Evolutionary conservation across 2,329 filamentous ascomycete genomes (phyloP), one percentile per base, ranked within the genome.

Genomic region (Penicillium sp.): DNA sequence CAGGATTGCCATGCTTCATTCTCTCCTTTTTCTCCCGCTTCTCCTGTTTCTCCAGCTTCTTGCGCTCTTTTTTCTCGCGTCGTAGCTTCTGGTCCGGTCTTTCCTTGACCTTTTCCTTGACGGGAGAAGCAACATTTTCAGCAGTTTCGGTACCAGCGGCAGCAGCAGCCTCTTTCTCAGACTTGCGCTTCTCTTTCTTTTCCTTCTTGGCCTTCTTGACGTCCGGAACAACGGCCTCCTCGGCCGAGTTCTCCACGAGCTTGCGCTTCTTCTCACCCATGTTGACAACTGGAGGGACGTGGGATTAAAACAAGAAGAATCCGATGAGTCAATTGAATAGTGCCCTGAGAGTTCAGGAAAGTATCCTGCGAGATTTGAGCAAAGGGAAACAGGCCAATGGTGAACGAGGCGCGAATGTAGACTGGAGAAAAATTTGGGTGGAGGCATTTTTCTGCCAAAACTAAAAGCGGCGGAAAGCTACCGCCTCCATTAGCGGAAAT

Each of bases 221-320:
- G 30, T 59, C 49, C 2, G 56, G 52, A 41, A 52, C 46, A 35
- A 52, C 44, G 6, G 45, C 48, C 33, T 60, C 59, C 14, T 44
- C 47, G 25, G 42, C 29, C 7, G 40, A 32, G 41, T 55, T 51
- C 40, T 61, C 52, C n/a, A 50, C 48, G 47, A 61, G 57, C 53
- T 65, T 65, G 55, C 62, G 62, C 52, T 64, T 62, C 43, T 58
- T 64, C 43, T 63, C 60, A 35, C 56, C 52, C 59, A 64, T 65
- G 51, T 38, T 55, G 22, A n/a, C 15, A 28, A 31, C 10, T 35
- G 34, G 29, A 0, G 6, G 8, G 16, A 31, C 2, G 1, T 27
- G 5, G n/a, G 18, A 18, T 25, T 14, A 16, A 15, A 30, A 17
- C 11, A 27, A 14, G 12, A 12, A 25, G 10, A 18, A 29, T 18